These are phyloP conservation scores for Ricinus communis DNA, from an alignment of 345 rosid genomes.

Conservation along the genomic window DNA sequence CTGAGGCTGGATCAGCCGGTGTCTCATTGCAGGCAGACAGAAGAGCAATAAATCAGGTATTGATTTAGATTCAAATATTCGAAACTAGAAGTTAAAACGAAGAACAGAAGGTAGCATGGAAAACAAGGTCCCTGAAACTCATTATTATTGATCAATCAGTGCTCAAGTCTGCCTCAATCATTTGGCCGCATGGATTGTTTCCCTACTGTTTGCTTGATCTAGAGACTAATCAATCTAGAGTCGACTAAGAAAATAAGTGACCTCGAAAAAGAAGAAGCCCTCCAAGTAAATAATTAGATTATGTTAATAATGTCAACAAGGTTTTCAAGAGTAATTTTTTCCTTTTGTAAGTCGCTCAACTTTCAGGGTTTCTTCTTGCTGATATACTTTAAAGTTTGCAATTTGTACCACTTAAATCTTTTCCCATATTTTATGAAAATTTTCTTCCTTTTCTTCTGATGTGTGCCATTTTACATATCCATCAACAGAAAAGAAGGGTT, in stretches of 20 bases:
- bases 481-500: conserved; percentile 81
- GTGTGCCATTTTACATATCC: conserved; percentile 14
- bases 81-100: not conserved
- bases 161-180: not conserved
- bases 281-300: not conserved
- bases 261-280: not conserved
- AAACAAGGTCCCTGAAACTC: not conserved
- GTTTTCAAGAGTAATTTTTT: not conserved
- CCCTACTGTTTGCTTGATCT: too few relatives aligned
- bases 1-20: conserved; percentile 99
- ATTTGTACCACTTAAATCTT: not conserved
- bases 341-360: not conserved
- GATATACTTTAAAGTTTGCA: not conserved
- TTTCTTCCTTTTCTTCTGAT: not conserved
- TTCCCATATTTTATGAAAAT: not conserved
- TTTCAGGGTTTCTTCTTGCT: not conserved
- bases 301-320: not conserved
- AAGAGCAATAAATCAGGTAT: conserved; percentile 88
- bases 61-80: not conserved
- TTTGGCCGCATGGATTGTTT: too few relatives aligned
- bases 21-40: conserved; percentile 98
- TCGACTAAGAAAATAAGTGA: too few relatives aligned
- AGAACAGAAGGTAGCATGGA: not conserved
- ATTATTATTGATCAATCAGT: not conserved
- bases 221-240: too few relatives aligned